Evolutionary conservation across 2,329 filamentous ascomycete genomes (phyloP).

Genomic region (Ceratocystis papillata): DNA sequence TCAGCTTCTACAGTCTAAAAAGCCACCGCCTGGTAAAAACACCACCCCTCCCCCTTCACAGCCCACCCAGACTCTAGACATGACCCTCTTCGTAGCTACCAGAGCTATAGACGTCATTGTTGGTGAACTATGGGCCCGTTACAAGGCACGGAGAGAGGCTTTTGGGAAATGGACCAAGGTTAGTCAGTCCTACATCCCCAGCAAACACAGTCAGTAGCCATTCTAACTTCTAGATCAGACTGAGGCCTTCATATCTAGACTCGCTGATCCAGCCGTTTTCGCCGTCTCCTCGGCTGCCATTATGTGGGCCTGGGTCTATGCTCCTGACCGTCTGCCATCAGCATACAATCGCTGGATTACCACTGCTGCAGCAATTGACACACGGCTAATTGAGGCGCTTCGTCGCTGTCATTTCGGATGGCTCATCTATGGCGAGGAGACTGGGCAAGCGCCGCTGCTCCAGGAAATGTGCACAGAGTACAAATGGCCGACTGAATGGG

Average conservation of each 20-base stretch:
- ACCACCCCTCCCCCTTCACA: slow-evolving; percentile 29
- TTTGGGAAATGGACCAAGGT: slow-evolving; percentile 40
- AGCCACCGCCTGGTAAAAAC: slow-evolving; percentile 28
- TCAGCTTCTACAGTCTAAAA: slow-evolving; percentile 47
- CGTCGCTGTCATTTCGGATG: slow-evolving; percentile 52
- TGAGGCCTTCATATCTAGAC: slow-evolving; percentile 32
- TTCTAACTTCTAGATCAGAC: slow-evolving; percentile 23
- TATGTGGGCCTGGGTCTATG: slow-evolving; percentile 86
- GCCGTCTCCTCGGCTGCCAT: slow-evolving; percentile 60
- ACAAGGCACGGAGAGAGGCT: slow-evolving; percentile 37
- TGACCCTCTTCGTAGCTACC: slow-evolving; percentile 66
- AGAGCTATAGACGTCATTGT: slow-evolving; percentile 62
- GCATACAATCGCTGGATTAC: slow-evolving; percentile 76
- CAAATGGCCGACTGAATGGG: slow-evolving; percentile 56
- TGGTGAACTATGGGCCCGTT: slow-evolving; percentile 52
- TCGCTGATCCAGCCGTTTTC: slow-evolving; percentile 59
- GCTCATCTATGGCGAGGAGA: slow-evolving; percentile 63
- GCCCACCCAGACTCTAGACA: slow-evolving; percentile 61
- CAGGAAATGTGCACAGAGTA: slow-evolving; percentile 63
- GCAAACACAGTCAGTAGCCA: neutral
- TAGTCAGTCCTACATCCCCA: slow-evolving; percentile 24
- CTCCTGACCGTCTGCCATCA: slow-evolving; percentile 56
- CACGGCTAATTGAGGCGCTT: slow-evolving; percentile 62
- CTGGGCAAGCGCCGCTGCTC: slow-evolving; percentile 56
- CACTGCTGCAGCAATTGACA: slow-evolving; percentile 63